Conservation (phyloP, 805 yeast species). For the Kodamaea lidongshanica region DNA sequence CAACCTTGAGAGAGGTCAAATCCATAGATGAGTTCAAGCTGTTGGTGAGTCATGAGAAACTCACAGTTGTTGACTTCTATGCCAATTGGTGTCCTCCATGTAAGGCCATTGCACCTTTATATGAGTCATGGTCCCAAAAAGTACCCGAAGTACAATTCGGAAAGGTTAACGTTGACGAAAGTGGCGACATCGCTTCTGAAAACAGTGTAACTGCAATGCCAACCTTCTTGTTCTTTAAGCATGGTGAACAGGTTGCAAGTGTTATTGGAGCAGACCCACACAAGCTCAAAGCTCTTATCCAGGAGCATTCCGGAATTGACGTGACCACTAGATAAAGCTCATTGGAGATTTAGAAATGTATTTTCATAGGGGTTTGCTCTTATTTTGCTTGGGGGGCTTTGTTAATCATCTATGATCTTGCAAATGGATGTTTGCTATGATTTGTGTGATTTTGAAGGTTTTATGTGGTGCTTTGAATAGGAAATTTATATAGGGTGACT, state of each 20-base stretch:
- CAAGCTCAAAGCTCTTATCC: conserved; percentile 23
- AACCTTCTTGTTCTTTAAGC: conserved; percentile 57
- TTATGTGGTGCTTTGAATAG: no score
- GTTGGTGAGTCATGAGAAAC: conserved; percentile 15
- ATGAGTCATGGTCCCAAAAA: conserved; percentile 38
- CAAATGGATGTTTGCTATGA: no score
- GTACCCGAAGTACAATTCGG: conserved; percentile 51
- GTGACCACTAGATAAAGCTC: conserved; percentile 7
- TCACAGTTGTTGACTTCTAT: conserved; percentile 57
- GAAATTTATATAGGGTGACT: no score
- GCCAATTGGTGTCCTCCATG: conserved; percentile 83
- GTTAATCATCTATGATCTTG: no score
- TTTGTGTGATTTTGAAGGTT: no score
- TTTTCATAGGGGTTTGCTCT: no score
- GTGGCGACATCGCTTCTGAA: conserved; percentile 52
- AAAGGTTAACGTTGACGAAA: conserved; percentile 66
- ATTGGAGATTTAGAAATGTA: no score
- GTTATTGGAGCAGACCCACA: conserved; percentile 62
- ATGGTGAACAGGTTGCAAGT: conserved; percentile 51
- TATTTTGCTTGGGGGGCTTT: no score
- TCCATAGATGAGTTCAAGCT: conserved; percentile 22
- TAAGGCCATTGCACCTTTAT: conserved; percentile 58
- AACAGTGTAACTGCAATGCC: conserved; percentile 73
- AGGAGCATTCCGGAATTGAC: conserved; percentile 26
- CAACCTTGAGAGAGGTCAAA: conserved; percentile 24